These are phyloP conservation scores for Cladobotryum mycophilum DNA, from an alignment of 2,329 filamentous ascomycete genomes.

Conservation along the genomic window DNA sequence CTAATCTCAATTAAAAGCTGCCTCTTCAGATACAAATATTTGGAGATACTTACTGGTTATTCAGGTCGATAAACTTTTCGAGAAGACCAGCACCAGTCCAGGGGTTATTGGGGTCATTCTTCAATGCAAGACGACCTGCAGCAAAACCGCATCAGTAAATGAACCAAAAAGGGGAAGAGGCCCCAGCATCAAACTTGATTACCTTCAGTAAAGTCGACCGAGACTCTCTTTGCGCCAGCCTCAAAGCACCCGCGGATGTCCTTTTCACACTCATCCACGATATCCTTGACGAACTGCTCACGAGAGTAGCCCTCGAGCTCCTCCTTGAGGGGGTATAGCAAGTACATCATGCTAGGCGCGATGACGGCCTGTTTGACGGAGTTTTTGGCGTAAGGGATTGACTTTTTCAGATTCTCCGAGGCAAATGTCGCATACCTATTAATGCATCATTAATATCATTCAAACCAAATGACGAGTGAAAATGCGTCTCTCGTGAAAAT, in stretches of 20 bases:
- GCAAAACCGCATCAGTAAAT: background rate
- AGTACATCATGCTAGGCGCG: slow-evolving; percentile 10
- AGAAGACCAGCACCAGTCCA: slow-evolving; percentile 11
- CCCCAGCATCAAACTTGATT: background rate
- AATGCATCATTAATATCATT: background rate
- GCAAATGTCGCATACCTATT: slow-evolving; percentile 9
- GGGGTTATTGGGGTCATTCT: slow-evolving; percentile 3
- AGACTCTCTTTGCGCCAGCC: slow-evolving; percentile 10
- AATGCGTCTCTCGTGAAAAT: no score
- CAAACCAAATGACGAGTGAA: no score
- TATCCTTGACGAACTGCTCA: slow-evolving; percentile 8
- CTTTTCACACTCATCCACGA: slow-evolving; percentile 12
- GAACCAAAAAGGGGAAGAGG: no score
- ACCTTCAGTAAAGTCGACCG: slow-evolving; percentile 14
- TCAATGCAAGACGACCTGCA: slow-evolving; percentile 9
- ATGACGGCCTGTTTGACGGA: slow-evolving; percentile 13
- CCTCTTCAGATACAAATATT: background rate
- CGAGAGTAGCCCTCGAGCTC: slow-evolving; percentile 11
- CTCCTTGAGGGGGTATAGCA: slow-evolving; percentile 5
- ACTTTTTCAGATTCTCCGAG: slow-evolving; percentile 8
- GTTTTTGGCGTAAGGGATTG: slow-evolving; percentile 5
- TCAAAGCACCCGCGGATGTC: slow-evolving; percentile 12
- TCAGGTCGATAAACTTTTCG: slow-evolving; percentile 7
- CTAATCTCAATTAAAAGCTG: background rate
- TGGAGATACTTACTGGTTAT: slow-evolving; percentile 3